Evolutionary conservation across 805 yeast species (phyloP).

Genomic region (Candida andamanensis): DNA sequence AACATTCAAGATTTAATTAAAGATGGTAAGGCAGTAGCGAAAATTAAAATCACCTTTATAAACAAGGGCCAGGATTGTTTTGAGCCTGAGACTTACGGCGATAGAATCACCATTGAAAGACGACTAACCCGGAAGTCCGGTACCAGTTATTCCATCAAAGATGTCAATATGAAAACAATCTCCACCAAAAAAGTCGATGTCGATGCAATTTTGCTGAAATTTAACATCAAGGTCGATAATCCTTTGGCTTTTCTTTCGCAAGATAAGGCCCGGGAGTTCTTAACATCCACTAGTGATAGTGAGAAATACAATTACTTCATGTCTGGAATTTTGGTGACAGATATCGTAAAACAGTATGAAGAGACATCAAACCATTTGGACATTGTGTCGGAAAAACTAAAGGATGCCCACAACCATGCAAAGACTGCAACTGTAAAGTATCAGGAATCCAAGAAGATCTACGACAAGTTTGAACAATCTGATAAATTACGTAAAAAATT

Average conservation of each 20-base stretch:
- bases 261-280: constrained; percentile 86
- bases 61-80: constrained; percentile 66
- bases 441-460: constrained; percentile 23
- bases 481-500: constrained; percentile 29
- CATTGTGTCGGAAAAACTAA: constrained; percentile 23
- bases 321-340: constrained; percentile 73
- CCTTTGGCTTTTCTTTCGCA: constrained; percentile 92
- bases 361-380: constrained; percentile 23
- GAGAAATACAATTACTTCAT: constrained; percentile 73
- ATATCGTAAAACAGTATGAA: constrained; percentile 51
- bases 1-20: constrained; percentile 65
- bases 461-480: constrained; percentile 30
- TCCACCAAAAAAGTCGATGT: constrained; percentile 61
- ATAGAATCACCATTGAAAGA: constrained; percentile 65
- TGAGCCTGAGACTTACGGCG: constrained; percentile 62
- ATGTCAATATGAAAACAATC: constrained; percentile 43
- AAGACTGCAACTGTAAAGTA: constrained; percentile 23
- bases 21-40: constrained; percentile 69
- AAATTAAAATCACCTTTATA: constrained; percentile 57
- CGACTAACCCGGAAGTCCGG: constrained; percentile 50
- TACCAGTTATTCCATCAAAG: constrained; percentile 50
- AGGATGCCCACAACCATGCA: constrained; percentile 19
- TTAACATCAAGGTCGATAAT: constrained; percentile 76
- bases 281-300: constrained; percentile 68
- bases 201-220: constrained; percentile 62